Evolutionary conservation across 352 stramenopile species (phyloP).

Genomic region (Thraustotheca clavata): DNA sequence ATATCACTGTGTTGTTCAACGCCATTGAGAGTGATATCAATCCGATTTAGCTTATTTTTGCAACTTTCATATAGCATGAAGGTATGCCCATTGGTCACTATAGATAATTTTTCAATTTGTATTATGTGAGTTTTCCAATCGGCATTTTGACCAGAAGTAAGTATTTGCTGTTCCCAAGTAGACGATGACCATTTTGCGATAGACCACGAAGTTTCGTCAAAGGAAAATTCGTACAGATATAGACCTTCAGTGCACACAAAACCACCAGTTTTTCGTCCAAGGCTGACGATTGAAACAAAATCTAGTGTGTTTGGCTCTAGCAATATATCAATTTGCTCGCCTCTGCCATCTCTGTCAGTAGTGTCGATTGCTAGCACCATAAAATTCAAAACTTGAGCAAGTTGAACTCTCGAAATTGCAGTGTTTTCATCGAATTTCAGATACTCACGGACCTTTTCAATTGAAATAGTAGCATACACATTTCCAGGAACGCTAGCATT

Average conservation of each 20-base stretch:
- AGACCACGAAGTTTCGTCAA: too few relatives aligned
- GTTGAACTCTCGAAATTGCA: not conserved
- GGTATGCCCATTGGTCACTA: not conserved
- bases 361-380: not conserved
- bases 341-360: slow-evolving; percentile 32
- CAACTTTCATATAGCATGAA: too few relatives aligned
- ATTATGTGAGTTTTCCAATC: too few relatives aligned
- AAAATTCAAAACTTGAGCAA: not conserved
- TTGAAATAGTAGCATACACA: slow-evolving; percentile 38
- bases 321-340: not conserved
- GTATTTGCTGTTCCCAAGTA: too few relatives aligned
- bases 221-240: too few relatives aligned
- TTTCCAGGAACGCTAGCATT: slow-evolving; percentile 67
- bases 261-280: slow-evolving; percentile 38
- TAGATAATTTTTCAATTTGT: too few relatives aligned
- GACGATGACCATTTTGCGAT: too few relatives aligned
- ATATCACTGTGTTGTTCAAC: not conserved
- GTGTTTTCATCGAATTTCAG: too few relatives aligned
- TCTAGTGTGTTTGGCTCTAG: not conserved
- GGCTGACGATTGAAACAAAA: too few relatives aligned
- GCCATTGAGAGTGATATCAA: not conserved
- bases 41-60: too few relatives aligned
- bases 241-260: slow-evolving; percentile 4
- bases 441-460: not conserved
- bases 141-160: too few relatives aligned